Evolutionary conservation across 2,329 filamentous ascomycete species (phyloP).

Genomic region (Neofusicoccum sp.): DNA sequence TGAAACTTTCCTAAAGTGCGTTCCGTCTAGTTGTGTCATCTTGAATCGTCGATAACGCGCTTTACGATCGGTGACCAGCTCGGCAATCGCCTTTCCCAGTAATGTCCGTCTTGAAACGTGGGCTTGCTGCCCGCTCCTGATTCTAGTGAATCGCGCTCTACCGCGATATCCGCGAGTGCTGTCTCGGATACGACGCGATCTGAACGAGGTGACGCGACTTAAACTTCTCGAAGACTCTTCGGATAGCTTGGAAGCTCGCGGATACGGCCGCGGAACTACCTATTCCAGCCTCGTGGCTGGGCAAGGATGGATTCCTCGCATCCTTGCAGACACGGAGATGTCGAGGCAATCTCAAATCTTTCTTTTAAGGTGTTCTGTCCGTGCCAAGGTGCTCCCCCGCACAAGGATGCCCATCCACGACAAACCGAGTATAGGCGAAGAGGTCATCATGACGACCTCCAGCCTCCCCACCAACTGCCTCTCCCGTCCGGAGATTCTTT

Average conservation of each 20-base stretch:
- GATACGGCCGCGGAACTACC: neutral
- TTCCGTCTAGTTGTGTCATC: neutral
- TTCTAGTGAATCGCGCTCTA: neutral
- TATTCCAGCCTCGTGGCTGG: neutral
- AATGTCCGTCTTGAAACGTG: neutral
- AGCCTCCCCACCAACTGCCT: constrained; percentile 12
- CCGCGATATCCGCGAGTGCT: neutral
- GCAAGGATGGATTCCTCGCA: neutral
- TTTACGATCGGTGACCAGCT: neutral
- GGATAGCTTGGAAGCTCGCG: neutral
- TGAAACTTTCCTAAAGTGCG: neutral
- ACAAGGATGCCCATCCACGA: neutral
- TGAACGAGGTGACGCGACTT: neutral
- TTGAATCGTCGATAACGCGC: neutral
- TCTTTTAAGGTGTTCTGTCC: constrained; percentile 7
- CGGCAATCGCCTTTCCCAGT: neutral
- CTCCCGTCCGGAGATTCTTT: neutral
- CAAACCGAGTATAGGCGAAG: neutral
- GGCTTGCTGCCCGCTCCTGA: neutral
- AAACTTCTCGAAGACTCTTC: neutral
- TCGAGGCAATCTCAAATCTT: neutral
- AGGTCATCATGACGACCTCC: neutral
- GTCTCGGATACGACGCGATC: neutral
- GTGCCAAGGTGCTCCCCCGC: neutral
- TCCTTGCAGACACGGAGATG: neutral